phyloP scores from a whole-genome alignment of 768 basidiomycete species.

The Trametopsis cervina region DNA sequence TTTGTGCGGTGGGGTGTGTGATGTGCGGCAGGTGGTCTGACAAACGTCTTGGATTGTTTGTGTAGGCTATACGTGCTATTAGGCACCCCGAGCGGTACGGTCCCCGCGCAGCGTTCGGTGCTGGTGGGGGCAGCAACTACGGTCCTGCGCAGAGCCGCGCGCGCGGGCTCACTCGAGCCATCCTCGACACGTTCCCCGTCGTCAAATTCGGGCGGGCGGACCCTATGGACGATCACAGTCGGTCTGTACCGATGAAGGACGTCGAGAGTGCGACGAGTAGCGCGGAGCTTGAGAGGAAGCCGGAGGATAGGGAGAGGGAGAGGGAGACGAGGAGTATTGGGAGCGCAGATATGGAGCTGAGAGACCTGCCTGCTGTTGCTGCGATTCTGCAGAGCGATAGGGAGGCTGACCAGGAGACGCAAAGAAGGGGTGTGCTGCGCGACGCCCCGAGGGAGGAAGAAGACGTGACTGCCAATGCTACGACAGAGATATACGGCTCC shows the following conservation, averaged over 20 bases:
- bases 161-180: conserved; percentile 83
- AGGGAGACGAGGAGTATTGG: conserved; percentile 1
- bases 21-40: too few relatives aligned
- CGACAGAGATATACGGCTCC: not conserved
- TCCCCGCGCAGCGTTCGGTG: conserved; percentile 41
- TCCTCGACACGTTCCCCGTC: conserved; percentile 92
- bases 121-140: not conserved
- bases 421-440: not conserved
- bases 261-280: conserved; percentile 19
- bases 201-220: conserved; percentile 56
- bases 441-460: not conserved
- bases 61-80: conserved; percentile 70
- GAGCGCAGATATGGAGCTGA: conserved; percentile 6
- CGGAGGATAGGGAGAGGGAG: not conserved
- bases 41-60: too few relatives aligned
- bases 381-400: not conserved
- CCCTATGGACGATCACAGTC: conserved; percentile 1
- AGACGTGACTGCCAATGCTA: not conserved
- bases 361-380: conserved; percentile 7
- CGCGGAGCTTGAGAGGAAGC: not conserved
- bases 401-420: not conserved
- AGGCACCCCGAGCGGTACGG: conserved; percentile 92
- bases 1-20: not conserved
- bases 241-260: conserved; percentile 22
- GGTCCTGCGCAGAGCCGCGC: conserved; percentile 56